Conservation (phyloP, 148 eudicot genomes). For the Diospyros lotus region DNA sequence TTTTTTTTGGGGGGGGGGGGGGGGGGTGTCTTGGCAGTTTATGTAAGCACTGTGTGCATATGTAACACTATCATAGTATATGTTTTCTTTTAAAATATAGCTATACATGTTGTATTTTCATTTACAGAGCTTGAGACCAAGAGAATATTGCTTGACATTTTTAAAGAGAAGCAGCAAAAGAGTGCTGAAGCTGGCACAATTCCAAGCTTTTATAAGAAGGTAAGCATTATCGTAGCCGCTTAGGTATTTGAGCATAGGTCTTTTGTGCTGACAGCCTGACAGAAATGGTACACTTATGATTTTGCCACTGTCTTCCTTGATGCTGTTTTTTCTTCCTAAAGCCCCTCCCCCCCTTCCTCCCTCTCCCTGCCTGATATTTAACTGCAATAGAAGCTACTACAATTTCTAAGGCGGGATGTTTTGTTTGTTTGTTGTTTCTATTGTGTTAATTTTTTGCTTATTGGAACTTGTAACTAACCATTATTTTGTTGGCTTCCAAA, state of each 20-base stretch:
- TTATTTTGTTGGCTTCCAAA: neutral
- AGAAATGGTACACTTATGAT: neutral
- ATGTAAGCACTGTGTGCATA: too few species aligned
- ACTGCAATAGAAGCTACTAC: too few species aligned
- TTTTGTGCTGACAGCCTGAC: neutral
- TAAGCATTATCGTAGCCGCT: conserved; percentile 7
- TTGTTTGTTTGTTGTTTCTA: neutral
- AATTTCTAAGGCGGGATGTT: neutral
- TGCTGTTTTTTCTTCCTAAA: neutral
- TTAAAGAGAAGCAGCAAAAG: conserved; percentile 96
- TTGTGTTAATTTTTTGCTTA: neutral
- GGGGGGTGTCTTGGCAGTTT: too few species aligned
- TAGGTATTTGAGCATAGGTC: neutral
- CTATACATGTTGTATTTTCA: conserved; percentile 1
- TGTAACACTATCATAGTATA: too few species aligned
- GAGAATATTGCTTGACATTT: conserved; percentile 91
- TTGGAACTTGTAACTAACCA: neutral
- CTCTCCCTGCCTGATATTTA: too few species aligned
- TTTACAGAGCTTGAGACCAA: conserved; percentile 91
- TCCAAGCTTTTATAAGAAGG: conserved; percentile 97
- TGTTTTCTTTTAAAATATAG: neutral
- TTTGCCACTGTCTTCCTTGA: neutral
- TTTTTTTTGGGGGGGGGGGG: too few species aligned
- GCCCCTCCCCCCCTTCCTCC: neutral
- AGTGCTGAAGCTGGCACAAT: conserved; percentile 85